A percentile compares a stretch with the other conserved stretches of the same genome.
Evolutionary conservation across 495 filamentous ascomycete species (phyloP).

Genomic region (Friedmanniomyces endolithicus): DNA sequence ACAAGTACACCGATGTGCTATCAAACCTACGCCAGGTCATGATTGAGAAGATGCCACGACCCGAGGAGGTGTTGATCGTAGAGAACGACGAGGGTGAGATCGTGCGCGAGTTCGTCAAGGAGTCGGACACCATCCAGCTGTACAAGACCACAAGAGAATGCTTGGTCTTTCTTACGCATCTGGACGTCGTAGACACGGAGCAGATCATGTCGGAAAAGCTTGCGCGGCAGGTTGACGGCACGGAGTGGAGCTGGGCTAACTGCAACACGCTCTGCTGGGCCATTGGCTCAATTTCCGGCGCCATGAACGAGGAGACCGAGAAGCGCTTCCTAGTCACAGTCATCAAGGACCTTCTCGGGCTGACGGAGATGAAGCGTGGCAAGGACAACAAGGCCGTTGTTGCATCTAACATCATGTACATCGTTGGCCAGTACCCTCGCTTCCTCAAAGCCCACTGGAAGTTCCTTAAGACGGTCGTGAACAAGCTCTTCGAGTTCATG

Average conservation of each 20-base stretch:
- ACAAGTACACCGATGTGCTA: constrained; percentile 89
- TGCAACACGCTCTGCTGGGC: constrained; percentile 99
- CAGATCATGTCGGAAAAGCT: constrained; percentile 99
- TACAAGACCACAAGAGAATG: constrained; percentile 99
- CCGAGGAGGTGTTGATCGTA: constrained; percentile 97
- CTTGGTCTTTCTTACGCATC: constrained; percentile 91
- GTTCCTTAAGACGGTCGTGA: constrained; percentile 98
- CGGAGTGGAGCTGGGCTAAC: constrained; percentile 98
- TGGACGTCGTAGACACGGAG: constrained; percentile 95
- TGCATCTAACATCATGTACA: constrained; percentile 99
- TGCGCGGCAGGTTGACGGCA: constrained; percentile 80
- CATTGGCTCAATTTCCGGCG: constrained; percentile 94
- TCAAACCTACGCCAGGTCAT: constrained; percentile 92
- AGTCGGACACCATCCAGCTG: constrained; percentile 95
- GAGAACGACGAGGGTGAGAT: constrained; percentile 99
- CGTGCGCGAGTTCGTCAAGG: constrained; percentile 96
- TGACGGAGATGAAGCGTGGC: constrained; percentile 97
- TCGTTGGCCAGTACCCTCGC: constrained; percentile 94
- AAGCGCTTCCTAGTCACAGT: constrained; percentile 97
- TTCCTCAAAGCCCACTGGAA: constrained; percentile 99
- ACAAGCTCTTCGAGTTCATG: constrained; percentile 99
- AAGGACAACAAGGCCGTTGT: constrained; percentile 99
- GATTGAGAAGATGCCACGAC: constrained; percentile 99
- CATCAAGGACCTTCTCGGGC: constrained; percentile 94
- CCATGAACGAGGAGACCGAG: constrained; percentile 98